These are phyloP conservation scores for Crepidotus variabilis DNA, from an alignment of 768 basidiomycete genomes.

Conservation along the genomic window DNA sequence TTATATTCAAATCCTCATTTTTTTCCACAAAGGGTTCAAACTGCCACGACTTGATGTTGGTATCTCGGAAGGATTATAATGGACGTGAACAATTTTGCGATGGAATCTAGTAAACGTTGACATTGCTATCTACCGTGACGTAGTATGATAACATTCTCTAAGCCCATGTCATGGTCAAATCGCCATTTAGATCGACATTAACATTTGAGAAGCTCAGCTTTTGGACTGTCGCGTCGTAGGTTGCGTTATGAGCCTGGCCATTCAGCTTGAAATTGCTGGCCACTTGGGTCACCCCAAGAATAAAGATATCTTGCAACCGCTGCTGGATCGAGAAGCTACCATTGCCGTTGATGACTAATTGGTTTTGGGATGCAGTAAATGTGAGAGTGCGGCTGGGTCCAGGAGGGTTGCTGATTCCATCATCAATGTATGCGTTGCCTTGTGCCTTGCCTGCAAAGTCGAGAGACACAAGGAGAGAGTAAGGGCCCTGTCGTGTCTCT, in stretches of 20 bases:
- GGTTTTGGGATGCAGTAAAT: slow-evolving; percentile 32
- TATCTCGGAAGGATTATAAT: too few species aligned
- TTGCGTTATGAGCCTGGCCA: slow-evolving; percentile 28
- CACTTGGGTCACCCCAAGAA: slow-evolving; percentile 48
- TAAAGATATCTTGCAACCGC: slow-evolving; percentile 45
- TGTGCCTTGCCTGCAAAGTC: slow-evolving; percentile 43
- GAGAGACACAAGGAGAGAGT: slow-evolving; percentile 58
- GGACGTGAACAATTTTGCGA: too few species aligned
- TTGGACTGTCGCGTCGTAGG: slow-evolving; percentile 33
- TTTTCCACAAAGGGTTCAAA: too few species aligned
- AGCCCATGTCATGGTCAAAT: background rate
- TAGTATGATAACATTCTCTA: background rate
- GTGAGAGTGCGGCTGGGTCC: slow-evolving; percentile 46
- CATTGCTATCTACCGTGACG: too few species aligned
- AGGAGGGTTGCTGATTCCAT: slow-evolving; percentile 61
- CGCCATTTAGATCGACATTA: slow-evolving; percentile 7
- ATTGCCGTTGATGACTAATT: slow-evolving; percentile 32
- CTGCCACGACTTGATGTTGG: too few species aligned
- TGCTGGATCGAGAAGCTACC: slow-evolving; percentile 44
- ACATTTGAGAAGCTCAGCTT: slow-evolving; percentile 38
- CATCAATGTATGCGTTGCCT: slow-evolving; percentile 66
- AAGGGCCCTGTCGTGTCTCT: slow-evolving; percentile 61
- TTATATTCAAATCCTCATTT: too few species aligned
- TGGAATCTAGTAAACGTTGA: too few species aligned
- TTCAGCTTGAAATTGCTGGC: slow-evolving; percentile 42